A percentile compares a stretch with the other conserved stretches of the same genome.
phyloP scores from a whole-genome alignment of 768 basidiomycete species.

The Xerocomus brunneocitrinus region DNA sequence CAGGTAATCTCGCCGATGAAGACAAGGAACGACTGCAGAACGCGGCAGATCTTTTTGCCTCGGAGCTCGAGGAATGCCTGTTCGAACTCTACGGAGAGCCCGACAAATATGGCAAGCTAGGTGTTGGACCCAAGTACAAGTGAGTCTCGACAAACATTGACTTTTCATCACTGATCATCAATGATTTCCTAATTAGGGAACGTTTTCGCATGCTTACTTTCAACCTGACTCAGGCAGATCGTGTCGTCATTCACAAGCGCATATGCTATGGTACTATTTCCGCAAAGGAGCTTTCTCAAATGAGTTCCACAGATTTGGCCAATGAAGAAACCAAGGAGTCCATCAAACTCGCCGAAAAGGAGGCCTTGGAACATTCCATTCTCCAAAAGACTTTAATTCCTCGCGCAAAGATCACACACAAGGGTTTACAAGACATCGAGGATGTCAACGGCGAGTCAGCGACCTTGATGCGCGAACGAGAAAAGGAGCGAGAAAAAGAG shows the following conservation, averaged over 20 bases:
- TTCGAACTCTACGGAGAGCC: constrained; percentile 74
- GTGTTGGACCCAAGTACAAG: constrained; percentile 80
- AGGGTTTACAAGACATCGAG: constrained; percentile 89
- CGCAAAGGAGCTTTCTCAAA: constrained; percentile 69
- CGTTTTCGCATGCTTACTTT: constrained; percentile 88
- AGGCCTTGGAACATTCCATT: constrained; percentile 82
- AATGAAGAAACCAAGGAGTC: constrained; percentile 82
- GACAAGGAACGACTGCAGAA: constrained; percentile 53
- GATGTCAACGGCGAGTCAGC: constrained; percentile 55
- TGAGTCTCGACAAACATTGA: constrained; percentile 28
- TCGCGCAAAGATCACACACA: constrained; percentile 87
- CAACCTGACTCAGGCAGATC: constrained; percentile 81
- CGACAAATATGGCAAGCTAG: constrained; percentile 62
- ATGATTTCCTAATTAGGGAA: constrained; percentile 47
- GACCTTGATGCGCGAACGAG: constrained; percentile 38
- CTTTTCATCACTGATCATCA: neutral
- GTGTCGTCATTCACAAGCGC: constrained; percentile 71
- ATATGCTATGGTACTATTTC: constrained; percentile 65
- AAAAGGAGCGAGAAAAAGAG: constrained; percentile 57
- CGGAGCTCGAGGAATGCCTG: constrained; percentile 69
- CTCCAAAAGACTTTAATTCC: constrained; percentile 60
- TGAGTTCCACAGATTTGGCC: constrained; percentile 87
- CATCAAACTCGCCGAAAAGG: constrained; percentile 77
- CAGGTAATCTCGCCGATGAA: constrained; percentile 56
- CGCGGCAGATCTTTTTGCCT: constrained; percentile 59